These are phyloP conservation scores for Epithemia pelagica DNA, from an alignment of 108 stramenopile species.

Conservation along the genomic window DNA sequence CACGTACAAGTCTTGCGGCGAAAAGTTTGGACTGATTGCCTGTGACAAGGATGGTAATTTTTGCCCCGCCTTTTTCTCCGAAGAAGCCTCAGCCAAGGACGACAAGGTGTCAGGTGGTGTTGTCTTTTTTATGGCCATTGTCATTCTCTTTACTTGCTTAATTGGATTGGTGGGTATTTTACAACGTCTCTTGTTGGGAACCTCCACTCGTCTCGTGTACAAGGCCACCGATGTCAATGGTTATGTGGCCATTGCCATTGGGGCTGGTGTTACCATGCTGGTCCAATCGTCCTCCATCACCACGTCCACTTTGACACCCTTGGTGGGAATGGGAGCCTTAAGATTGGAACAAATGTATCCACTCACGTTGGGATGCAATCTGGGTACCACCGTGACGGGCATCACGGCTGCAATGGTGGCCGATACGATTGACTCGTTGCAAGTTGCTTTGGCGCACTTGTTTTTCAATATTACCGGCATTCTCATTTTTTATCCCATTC, in stretches of 20 bases:
- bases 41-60: conserved; percentile 45
- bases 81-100: conserved; percentile 47
- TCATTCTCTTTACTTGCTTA: conserved; percentile 68
- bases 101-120: conserved; percentile 66
- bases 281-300: conserved; percentile 85
- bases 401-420: conserved; percentile 62
- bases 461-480: conserved; percentile 83
- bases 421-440: conserved; percentile 44
- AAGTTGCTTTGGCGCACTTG: conserved; percentile 73
- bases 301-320: conserved; percentile 74
- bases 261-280: conserved; percentile 69
- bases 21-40: conserved; percentile 51
- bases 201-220: conserved; percentile 71
- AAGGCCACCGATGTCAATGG: conserved; percentile 86
- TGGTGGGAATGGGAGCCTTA: conserved; percentile 74
- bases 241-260: conserved; percentile 69
- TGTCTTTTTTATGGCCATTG: conserved; percentile 55
- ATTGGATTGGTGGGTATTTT: conserved; percentile 72
- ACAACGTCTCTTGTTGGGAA: conserved; percentile 63
- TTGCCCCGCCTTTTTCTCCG: conserved; percentile 78
- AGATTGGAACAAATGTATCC: conserved; percentile 75
- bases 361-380: conserved; percentile 81
- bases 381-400: conserved; percentile 78
- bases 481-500: conserved; percentile 78
- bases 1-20: conserved; percentile 44